Evolutionary conservation across 768 basidiomycete genomes (phyloP), one percentile per base, ranked within the genome.

Genomic region (Boletus patriciae): DNA sequence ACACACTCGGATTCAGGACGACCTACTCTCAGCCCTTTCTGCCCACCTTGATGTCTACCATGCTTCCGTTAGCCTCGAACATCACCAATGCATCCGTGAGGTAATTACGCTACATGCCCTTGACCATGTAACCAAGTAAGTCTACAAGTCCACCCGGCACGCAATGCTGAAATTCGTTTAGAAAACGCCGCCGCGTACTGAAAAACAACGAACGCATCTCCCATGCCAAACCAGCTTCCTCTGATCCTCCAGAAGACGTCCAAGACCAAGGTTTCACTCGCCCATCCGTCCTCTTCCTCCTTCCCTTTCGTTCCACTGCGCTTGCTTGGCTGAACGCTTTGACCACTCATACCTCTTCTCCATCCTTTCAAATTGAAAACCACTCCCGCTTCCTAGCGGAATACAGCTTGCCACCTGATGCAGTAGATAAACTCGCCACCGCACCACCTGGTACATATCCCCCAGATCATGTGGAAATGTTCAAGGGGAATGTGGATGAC

Each of bases 191-290:
- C 18, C 83, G 84, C 10, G 81, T 99, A 34, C 78, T 98, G 3
- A 95, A 95, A 72, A 98, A 95, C 72, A 98, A 98, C 65, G 93
- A 96, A 61, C 90, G 89, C 40, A 79, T 98, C n/a, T 80, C 90
- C 0, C 83, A 86, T 60, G 84, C 86, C 11, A 73, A 80, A 11
- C 87, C 90, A 70, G 69, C 79, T 16, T 76, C 80, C 48, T 73
- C 75, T 8, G 76, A 83, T 23, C 78, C 82, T 3, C 86, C 86
- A 3, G 84, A 87, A 72, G 85, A 92, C 58, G 81, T 91, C 15
- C 92, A 92, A 74, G 97, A 99, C 68, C 97, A 98, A 80, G 96
- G 96, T 27, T 98, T 98, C 74, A 97, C 95, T 8, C 90, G 97
- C 6, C 96, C 97, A 11, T 94, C 96, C 19, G 78, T 96, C 29